A percentile compares a stretch with the other conserved stretches of the same genome.
Evolutionary conservation across 257 asterid species (phyloP).

Genomic region (Lithospermum erythrorhizon): DNA sequence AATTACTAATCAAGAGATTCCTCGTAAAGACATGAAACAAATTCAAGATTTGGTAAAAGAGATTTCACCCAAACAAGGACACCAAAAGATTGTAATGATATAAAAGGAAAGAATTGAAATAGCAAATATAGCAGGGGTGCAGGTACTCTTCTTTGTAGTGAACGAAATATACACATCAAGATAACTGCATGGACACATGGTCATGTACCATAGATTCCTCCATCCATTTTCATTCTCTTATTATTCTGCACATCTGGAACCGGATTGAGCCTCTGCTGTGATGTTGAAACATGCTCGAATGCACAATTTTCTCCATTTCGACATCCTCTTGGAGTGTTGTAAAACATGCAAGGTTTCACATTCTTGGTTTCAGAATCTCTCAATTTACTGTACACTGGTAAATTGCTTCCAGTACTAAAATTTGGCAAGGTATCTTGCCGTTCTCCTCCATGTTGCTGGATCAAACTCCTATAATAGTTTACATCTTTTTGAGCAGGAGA

Average conservation of each 20-base stretch:
- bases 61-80: no score
- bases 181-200: not conserved
- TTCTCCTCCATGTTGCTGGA: slow-evolving; percentile 89
- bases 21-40: no score
- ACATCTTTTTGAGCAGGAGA: slow-evolving; percentile 43
- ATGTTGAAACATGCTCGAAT: slow-evolving; percentile 27
- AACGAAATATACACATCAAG: slow-evolving; percentile 17
- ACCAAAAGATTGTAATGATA: no score
- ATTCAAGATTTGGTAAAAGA: no score
- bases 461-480: slow-evolving; percentile 68
- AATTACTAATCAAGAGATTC: no score
- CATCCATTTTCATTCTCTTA: slow-evolving; percentile 53
- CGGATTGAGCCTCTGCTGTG: not conserved
- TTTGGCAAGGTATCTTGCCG: slow-evolving; percentile 41
- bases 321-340: slow-evolving; percentile 44
- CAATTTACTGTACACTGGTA: no score
- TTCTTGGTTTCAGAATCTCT: not conserved
- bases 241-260: slow-evolving; percentile 31
- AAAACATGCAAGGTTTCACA: slow-evolving; percentile 43
- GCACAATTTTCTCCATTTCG: slow-evolving; percentile 43
- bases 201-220: slow-evolving; percentile 40
- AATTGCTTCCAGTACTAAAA: slow-evolving; percentile 21
- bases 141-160: no score
- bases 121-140: no score
- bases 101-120: no score